Evolutionary conservation across 2,329 filamentous ascomycete species (phyloP).

Genomic region (Sporothrix pseudoabietina): DNA sequence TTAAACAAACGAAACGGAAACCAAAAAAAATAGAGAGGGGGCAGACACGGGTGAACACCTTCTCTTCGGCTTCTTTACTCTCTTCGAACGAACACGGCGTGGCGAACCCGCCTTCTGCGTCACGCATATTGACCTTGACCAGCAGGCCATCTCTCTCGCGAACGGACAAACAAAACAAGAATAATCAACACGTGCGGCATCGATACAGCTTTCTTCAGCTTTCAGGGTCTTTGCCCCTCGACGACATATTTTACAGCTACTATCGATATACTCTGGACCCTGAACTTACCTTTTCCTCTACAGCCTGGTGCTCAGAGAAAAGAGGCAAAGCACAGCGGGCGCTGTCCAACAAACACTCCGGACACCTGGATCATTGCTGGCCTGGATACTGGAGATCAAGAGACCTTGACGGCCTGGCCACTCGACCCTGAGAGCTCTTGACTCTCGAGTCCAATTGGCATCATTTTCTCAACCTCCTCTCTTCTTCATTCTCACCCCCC

Average conservation of each 20-base stretch:
- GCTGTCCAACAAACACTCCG: conserved; percentile 4
- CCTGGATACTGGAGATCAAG: background rate
- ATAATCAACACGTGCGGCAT: background rate
- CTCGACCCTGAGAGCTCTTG: background rate
- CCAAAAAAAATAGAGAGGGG: background rate
- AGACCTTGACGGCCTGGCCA: conserved; percentile 17
- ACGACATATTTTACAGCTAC: background rate
- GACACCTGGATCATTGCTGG: conserved; percentile 9
- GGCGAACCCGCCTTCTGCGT: conserved; percentile 9
- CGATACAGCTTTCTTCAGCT: background rate
- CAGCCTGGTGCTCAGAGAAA: background rate
- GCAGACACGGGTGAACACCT: background rate
- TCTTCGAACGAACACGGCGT: conserved; percentile 15
- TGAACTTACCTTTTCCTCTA: background rate
- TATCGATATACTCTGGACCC: no score
- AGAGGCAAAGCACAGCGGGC: conserved; percentile 16
- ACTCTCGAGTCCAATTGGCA: background rate
- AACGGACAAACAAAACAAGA: conserved; percentile 20
- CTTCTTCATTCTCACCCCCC: background rate
- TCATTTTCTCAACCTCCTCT: background rate
- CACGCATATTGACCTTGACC: conserved; percentile 20
- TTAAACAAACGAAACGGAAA: conserved; percentile 22
- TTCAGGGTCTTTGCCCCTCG: background rate
- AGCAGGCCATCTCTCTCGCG: background rate
- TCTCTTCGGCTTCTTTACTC: conserved; percentile 14